Evolutionary conservation across 176 grass and related monocot species (phyloP), one percentile per base, ranked within the genome.

Genomic region (Guadua angustifolia): DNA sequence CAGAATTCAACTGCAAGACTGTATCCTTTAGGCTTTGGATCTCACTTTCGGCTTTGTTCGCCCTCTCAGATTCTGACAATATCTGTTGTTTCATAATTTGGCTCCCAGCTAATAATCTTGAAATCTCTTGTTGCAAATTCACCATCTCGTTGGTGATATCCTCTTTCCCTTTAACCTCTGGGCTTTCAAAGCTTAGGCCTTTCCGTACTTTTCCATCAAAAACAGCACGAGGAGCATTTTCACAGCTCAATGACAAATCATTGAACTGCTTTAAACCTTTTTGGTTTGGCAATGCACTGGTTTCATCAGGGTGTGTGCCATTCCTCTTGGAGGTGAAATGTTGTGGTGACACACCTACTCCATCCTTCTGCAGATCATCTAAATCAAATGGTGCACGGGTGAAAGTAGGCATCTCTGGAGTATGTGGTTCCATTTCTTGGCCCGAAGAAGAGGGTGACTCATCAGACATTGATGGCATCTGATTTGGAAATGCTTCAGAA

Each of bases 401-500:
- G 67, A 69, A 68, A 71, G 83, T 64, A 19, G 83, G 38, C 71
- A 80, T 80, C 77, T 94, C 91, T 77, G 88, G 85, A 65, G 83
- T 93, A 66, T 86, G 86, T 11, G 83, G 85, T 43, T 99, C 93
- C 60, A 47, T 74, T 65, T 81, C 74, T 83, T 85, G 84, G 50
- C 78, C 60, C 13, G 18, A 83, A 86, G 43, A 75, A 81, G 84
- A 66, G 44, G 89, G 87, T 18, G 78, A 90, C 40, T 95, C 91
- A 69, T 95, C 93, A 51, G 66, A 79, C 55, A 95, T 76, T 75
- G 91, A 70, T 6, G 90, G 88, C 61, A 95, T 90, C 78, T 95
- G 88, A 70, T 90, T 92, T 76, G 94, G 89, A 75, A 99, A 95
- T 86, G 90, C 93, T 88, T 94, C 93, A 71, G 93, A 88, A 90